phyloP scores from a whole-genome alignment of 1,284 basidiomycete species.

The Leucoagaricus sp. region DNA sequence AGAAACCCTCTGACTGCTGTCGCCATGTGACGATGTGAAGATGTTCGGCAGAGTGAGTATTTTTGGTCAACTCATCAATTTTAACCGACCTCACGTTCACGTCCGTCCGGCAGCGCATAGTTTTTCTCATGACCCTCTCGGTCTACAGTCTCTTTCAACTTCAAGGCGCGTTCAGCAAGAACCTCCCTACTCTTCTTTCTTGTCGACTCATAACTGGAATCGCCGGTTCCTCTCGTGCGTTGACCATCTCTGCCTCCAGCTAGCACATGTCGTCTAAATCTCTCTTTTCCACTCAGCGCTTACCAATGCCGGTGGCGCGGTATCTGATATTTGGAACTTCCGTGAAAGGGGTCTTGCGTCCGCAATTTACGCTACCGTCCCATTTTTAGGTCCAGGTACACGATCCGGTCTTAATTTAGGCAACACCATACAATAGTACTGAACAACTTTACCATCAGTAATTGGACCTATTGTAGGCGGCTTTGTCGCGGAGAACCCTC shows the following conservation, averaged over 20 bases:
- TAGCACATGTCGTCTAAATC: not conserved
- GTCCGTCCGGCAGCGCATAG: slow-evolving; percentile 37
- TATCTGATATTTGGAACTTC: slow-evolving; percentile 61
- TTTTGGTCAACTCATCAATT: slow-evolving; percentile 19
- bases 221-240: slow-evolving; percentile 58
- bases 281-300: slow-evolving; percentile 38
- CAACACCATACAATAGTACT: not conserved
- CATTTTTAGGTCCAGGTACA: slow-evolving; percentile 71
- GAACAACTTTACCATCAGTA: slow-evolving; percentile 32
- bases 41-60: slow-evolving; percentile 52
- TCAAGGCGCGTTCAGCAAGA: slow-evolving; percentile 60
- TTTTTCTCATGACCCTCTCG: slow-evolving; percentile 59
- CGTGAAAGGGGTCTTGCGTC: slow-evolving; percentile 61
- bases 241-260: not conserved
- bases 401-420: slow-evolving; percentile 16
- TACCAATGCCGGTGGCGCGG: slow-evolving; percentile 62
- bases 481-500: slow-evolving; percentile 50
- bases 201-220: slow-evolving; percentile 61
- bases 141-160: slow-evolving; percentile 66
- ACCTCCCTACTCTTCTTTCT: slow-evolving; percentile 58
- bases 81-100: slow-evolving; percentile 1
- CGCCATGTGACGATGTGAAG: slow-evolving; percentile 21
- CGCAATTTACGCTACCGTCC: slow-evolving; percentile 64
- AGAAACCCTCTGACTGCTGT: not conserved
- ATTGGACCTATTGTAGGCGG: slow-evolving; percentile 69